Conservation (phyloP, 768 basidiomycete species). For the Boletus rufocinnamomeus region DNA sequence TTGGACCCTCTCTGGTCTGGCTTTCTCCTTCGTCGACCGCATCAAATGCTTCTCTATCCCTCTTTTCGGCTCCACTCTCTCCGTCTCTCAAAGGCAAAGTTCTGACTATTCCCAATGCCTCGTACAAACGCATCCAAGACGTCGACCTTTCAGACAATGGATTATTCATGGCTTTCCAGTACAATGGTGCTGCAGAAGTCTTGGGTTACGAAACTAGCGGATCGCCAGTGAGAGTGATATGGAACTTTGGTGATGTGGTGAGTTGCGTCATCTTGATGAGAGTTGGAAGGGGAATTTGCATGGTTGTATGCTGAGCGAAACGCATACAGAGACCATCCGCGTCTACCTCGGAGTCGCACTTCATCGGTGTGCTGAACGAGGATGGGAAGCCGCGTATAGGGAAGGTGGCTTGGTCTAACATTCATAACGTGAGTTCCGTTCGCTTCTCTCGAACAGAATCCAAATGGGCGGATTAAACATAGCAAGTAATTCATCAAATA, state of each 20-base stretch:
- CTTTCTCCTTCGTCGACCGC: slow-evolving; percentile 27
- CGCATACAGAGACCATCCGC: slow-evolving; percentile 42
- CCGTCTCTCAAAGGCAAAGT: slow-evolving; percentile 54
- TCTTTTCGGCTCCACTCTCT: slow-evolving; percentile 45
- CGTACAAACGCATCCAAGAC: slow-evolving; percentile 59
- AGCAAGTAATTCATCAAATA: slow-evolving; percentile 59
- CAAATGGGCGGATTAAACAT: slow-evolving; percentile 2
- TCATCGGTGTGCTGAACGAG: slow-evolving; percentile 54
- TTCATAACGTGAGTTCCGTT: slow-evolving; percentile 46
- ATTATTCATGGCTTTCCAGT: slow-evolving; percentile 57
- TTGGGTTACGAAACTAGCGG: slow-evolving; percentile 45
- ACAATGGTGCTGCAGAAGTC: slow-evolving; percentile 58
- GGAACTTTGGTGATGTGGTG: slow-evolving; percentile 61
- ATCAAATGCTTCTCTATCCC: slow-evolving; percentile 14
- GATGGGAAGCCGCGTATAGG: slow-evolving; percentile 56
- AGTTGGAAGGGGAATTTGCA: neutral
- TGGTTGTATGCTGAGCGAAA: neutral
- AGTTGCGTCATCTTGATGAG: slow-evolving; percentile 8
- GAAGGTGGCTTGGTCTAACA: slow-evolving; percentile 68
- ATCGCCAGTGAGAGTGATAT: slow-evolving; percentile 45
- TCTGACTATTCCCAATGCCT: slow-evolving; percentile 40
- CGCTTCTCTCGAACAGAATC: neutral
- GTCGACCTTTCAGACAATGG: slow-evolving; percentile 59
- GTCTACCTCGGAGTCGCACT: slow-evolving; percentile 50
- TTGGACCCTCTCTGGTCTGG: slow-evolving; percentile 37